These are phyloP conservation scores for Betula pendula DNA, from an alignment of 306 rosid genomes.

Conservation along the genomic window DNA sequence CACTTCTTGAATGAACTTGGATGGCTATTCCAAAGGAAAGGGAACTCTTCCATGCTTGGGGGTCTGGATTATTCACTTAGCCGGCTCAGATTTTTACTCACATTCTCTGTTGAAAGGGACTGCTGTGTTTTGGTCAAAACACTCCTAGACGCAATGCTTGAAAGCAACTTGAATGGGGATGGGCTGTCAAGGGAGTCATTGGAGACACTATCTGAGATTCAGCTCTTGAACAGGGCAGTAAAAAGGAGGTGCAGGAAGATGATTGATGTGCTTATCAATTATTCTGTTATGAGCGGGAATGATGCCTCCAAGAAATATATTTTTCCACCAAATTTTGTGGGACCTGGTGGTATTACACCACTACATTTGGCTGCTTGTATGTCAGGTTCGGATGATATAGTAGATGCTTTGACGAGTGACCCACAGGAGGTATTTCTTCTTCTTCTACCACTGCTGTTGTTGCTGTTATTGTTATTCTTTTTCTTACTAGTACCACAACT, in stretches of 20 bases:
- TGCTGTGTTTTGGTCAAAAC: constrained; percentile 65
- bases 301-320: constrained; percentile 46
- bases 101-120: constrained; percentile 77
- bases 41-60: constrained; percentile 38
- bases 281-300: constrained; percentile 39
- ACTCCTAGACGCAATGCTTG: constrained; percentile 66
- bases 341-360: constrained; percentile 83
- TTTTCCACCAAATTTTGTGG: constrained; percentile 75
- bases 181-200: constrained; percentile 50
- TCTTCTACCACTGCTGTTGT: not conserved
- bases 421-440: constrained; percentile 68
- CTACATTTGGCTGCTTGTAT: constrained; percentile 90
- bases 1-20: constrained; percentile 90
- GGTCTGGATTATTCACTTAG: constrained; percentile 53
- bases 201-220: constrained; percentile 69
- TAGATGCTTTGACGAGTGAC: constrained; percentile 79
- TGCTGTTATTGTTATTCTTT: not conserved
- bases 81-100: constrained; percentile 73
- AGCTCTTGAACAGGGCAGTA: constrained; percentile 79
- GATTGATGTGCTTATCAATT: constrained; percentile 72
- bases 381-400: constrained; percentile 54
- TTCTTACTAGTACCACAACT: not conserved
- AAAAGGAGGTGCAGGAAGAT: constrained; percentile 66
- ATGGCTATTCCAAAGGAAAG: constrained; percentile 83
- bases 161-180: constrained; percentile 48